Base-by-base conservation (phyloP, 1,284 basidiomycete genomes). In the Trichosporon ovoides region DNA sequence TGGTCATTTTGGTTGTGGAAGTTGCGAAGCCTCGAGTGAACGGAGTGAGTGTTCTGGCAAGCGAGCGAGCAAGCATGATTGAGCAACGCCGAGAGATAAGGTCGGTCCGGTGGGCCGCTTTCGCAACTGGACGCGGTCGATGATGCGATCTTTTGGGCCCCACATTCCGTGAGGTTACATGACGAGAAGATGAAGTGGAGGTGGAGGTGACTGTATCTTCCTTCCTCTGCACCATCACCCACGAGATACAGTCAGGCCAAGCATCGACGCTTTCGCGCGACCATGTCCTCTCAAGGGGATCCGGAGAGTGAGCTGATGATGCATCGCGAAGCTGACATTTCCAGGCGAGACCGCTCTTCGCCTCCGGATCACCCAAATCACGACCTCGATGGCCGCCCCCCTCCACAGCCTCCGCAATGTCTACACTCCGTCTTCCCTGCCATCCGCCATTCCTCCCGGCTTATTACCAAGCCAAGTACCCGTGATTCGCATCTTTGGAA, bases 401-500 rank as follows among this genome's bases (percentile, higher is more conserved):
- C 57, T 77, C 1, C 60, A 71, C 4, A 64, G 72, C 31, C 61
- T 77, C 9, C 58, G 64, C 10, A 46, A 62, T 6, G 38, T 59
- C 37, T 73, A 73, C 49, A 53, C 67, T 6, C 71, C 76, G 24
- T 56, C 89, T 49, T 85, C 91, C 74, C 83, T 87, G 57, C 78
- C 83, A 14, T 76, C 75, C 0, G 69, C 75, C 1, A 66, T 76
- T n/a, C 75, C 77, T 19, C 59, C 65, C 0, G 77, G 77, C 0
- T 51, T 64, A 6, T 55, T 77, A 3, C 81, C 88, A 19, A 81
- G 81, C 12, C 80, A 80, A 28, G 85, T 88, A 16, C 94, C 94
- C 12, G 82, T 93, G 3, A 81, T 98, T 54, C 83, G 92, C 53
- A 86, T 97, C 56, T 98, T 87, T 76, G 95, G 95, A 14, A 81